phyloP scores from a whole-genome alignment of 306 rosid genomes.

The Rosa chinensis region DNA sequence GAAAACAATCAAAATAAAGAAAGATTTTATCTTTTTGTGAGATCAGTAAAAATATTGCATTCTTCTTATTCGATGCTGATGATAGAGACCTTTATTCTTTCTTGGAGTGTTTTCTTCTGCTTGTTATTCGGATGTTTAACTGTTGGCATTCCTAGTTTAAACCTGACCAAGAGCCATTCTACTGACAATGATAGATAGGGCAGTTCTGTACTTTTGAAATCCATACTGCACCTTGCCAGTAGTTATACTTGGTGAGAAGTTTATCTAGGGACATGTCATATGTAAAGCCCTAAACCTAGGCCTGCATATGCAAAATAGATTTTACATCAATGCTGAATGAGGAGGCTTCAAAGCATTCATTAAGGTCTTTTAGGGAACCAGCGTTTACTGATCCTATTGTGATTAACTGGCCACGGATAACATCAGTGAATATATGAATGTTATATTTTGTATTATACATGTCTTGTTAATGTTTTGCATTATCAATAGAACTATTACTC shows the following conservation, averaged over 20 bases:
- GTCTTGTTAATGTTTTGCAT: conserved; percentile 1
- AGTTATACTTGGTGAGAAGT: background rate
- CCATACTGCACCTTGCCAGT: background rate
- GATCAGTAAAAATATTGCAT: background rate
- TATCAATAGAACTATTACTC: conserved; percentile 11
- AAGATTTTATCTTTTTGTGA: background rate
- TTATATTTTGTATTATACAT: conserved; percentile 3
- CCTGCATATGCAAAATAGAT: too few species aligned
- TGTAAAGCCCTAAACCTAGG: too few species aligned
- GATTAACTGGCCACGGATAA: background rate
- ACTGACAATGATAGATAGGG: background rate
- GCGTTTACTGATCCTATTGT: background rate
- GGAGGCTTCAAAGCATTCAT: background rate
- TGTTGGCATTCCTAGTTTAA: background rate
- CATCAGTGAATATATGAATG: background rate
- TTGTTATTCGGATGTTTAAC: background rate
- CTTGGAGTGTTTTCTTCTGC: background rate
- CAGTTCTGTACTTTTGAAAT: background rate
- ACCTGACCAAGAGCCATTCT: background rate
- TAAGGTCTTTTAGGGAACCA: background rate
- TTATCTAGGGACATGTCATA: too few species aligned
- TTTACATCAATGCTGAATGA: background rate
- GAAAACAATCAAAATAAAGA: background rate
- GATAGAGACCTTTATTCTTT: background rate
- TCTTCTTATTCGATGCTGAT: background rate